Base-by-base conservation (phyloP, 1,284 basidiomycete genomes). In the Ustilago shanxiensis region DNA sequence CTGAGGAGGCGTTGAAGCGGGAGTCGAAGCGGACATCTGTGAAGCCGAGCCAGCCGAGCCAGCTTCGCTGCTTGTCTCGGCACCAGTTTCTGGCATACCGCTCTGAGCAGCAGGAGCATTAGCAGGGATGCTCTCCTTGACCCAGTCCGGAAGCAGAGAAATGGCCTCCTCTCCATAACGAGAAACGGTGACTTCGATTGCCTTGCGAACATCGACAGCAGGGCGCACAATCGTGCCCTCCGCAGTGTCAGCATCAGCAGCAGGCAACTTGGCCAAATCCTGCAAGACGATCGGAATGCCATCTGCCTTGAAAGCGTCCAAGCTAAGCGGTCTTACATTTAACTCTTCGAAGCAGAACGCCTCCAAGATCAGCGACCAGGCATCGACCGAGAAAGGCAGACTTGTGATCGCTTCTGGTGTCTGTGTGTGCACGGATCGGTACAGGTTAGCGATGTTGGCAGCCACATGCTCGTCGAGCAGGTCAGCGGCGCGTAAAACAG, bases 281-380 rank as follows among this genome's bases (percentile, higher is more conserved):
- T 68, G 52, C 52, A 76, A 41, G 4, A 77, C 52, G 16, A 70
- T 53, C 10, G 66, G 60, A 29, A 79, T 52, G 33, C 77, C 74
- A 9, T 79, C 77, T 1, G 29, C 26, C 54, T 68, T 62, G 70
- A 74, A 73, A 6, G 72, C 66, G 7, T 71, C 70, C 10, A 77
- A 55, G 57, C 67, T 67, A 50, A 73, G 68, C 45, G 53, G 64
- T 24, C 77, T 63, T 14, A 73, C 37, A 37, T 73, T 61, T 24
- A 47, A 24, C 55, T 79, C 77, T 54, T 79, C 77, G 45, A 72
- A 72, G 64, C 71, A 74, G 39, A 77, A 77, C 24, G 74, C 72
- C 24, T 77, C 74, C 50, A 77, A 56, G 28, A 79, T 63, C 44
- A 71, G 20, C 11, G 29, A 35, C 74, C 74, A 79, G 5, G 62